Evolutionary conservation across 345 rosid species (phyloP).

Genomic region (Sonneratia alba): DNA sequence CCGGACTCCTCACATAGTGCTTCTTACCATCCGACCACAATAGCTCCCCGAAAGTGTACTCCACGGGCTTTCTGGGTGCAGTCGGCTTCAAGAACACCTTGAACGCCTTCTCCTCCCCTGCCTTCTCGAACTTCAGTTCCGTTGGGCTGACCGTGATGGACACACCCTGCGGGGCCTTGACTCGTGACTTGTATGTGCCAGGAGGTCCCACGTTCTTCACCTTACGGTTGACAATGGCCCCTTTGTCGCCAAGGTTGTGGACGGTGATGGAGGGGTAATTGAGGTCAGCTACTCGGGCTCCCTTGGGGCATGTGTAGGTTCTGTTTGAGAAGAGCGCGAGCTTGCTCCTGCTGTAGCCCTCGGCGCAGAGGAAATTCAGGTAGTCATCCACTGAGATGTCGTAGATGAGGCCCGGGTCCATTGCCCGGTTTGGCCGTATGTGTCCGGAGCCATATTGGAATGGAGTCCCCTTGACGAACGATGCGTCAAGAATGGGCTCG

Average conservation of each 20-base stretch:
- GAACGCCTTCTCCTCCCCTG: constrained; percentile 34
- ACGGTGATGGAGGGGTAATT: constrained; percentile 53
- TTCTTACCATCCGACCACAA: constrained; percentile 36
- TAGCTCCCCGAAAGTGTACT: constrained; percentile 30
- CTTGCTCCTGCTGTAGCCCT: constrained; percentile 19
- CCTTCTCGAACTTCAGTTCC: constrained; percentile 20
- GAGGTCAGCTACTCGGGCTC: constrained; percentile 17
- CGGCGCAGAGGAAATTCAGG: constrained; percentile 35
- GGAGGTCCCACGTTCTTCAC: constrained; percentile 46
- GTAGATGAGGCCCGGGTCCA: constrained; percentile 50
- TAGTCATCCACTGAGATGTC: constrained; percentile 22
- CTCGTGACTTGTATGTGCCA: constrained; percentile 16
- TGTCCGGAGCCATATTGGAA: constrained; percentile 45
- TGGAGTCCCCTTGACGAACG: constrained; percentile 27
- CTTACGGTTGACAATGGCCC: constrained; percentile 15
- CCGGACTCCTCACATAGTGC: constrained; percentile 39
- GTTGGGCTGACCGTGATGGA: constrained; percentile 22
- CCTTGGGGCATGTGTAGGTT: constrained; percentile 22
- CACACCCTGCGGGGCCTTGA: constrained; percentile 26
- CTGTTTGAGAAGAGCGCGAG: constrained; percentile 9
- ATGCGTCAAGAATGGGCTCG: constrained; percentile 17
- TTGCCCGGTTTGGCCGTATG: constrained; percentile 29
- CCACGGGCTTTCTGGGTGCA: not conserved
- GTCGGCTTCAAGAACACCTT: constrained; percentile 16
- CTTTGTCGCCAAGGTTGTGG: constrained; percentile 11